Base-by-base conservation (phyloP, 2,329 filamentous ascomycete genomes). In the Penicillium sp. region DNA sequence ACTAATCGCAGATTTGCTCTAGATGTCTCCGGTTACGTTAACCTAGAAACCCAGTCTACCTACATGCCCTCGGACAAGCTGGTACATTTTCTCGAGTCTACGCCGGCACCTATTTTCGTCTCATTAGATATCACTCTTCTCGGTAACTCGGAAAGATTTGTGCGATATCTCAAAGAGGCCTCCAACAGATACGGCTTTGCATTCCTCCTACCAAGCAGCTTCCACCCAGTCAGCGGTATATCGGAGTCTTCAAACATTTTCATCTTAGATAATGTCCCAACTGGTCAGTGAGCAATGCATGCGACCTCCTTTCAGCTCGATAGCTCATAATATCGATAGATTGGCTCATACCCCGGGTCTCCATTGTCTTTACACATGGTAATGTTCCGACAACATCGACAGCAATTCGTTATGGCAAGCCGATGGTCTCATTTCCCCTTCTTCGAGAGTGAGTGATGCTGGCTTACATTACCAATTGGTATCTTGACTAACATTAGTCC, bases 381-480 rank as follows among this genome's bases (percentile, higher is more conserved):
- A 21, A 31, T 24, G n/a, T n/a, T n/a, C 6, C 29, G 6, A 21
- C 47, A 9, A 37, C 37, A 19, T 24, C 21, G 11, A 14, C 8
- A 7, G 47, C 19, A 31, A 8, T 57, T 4, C 9, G 27, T 19
- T 7, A 55, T 21, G 39, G 47, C 7, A 55, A 55, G 31, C 55
- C 51, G 2, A 51, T 57, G 31, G 31, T 57, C 19, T 46, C 39
- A n/a, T 8, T 57, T 9, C 56, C 56, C 24, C 31, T 55, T 43
- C 33, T 55, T 29, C 33, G 43, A 42, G 56, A 58, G 56, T 58
- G 21, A 54, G 55, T 22, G 14, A 26, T 49, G 3, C 9, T 44
- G 9, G n/a, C n/a, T 37, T 2, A 14, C 24, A 24, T 19, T 22
- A 5, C 2, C 3, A 42, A 11, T 37, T 3, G 14, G 5, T 8